A percentile compares a stretch with the other conserved stretches of the same genome.
These are phyloP conservation scores for Hsuehochloa calcarea DNA, from an alignment of 176 grass and related monocot genomes.

Conservation along the genomic window DNA sequence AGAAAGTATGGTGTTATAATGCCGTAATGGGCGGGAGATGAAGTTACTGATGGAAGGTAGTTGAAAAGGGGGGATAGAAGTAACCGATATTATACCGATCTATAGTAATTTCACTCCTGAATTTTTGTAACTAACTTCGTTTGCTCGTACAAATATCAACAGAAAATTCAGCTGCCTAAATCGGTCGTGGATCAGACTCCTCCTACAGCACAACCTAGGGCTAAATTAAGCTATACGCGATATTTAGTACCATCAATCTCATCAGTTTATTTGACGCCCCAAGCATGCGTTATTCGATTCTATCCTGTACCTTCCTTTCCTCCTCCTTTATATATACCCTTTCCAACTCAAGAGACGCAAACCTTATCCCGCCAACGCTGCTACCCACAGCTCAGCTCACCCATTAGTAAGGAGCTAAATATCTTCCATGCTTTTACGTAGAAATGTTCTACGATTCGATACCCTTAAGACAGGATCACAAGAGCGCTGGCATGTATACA, in stretches of 20 bases:
- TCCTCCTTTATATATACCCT: conserved; percentile 24
- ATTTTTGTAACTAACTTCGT: not conserved
- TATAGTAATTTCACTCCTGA: not conserved
- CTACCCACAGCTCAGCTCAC: conserved; percentile 8
- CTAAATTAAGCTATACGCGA: conserved; percentile 29
- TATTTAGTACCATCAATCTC: conserved; percentile 36
- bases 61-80: too few relatives aligned
- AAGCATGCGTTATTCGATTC: conserved; percentile 48
- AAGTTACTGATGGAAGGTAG: too few relatives aligned
- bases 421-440: not conserved
- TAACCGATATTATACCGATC: not conserved
- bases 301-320: conserved; percentile 22
- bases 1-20: too few relatives aligned
- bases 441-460: not conserved
- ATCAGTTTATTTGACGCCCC: conserved; percentile 21
- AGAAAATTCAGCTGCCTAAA: not conserved
- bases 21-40: too few relatives aligned
- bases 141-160: not conserved
- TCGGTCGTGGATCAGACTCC: not conserved
- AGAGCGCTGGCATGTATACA: not conserved
- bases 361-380: conserved; percentile 43
- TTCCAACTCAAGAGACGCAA: conserved; percentile 57
- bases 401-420: conserved; percentile 23
- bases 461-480: not conserved
- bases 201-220: not conserved